A percentile compares a stretch with the other conserved stretches of the same genome.
Evolutionary conservation across 441 rosid genomes (phyloP).

Genomic region (Brassica hybrid): DNA sequence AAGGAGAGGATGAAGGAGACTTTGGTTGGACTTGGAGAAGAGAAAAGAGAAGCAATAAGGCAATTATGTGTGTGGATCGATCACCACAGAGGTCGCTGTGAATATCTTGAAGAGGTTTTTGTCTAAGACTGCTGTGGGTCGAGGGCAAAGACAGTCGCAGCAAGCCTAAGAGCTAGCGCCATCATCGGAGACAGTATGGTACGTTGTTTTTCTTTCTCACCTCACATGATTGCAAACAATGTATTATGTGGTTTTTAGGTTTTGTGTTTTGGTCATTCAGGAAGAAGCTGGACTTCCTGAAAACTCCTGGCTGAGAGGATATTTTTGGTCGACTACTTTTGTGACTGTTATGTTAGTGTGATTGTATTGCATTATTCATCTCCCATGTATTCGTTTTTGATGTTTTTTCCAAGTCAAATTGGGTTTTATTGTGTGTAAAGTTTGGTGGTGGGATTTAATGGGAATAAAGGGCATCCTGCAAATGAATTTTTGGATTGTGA

Average conservation of each 20-base stretch:
- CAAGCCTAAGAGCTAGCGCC: conserved; percentile 11
- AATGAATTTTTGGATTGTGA: neutral
- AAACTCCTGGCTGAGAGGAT: neutral
- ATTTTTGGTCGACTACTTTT: conserved; percentile 18
- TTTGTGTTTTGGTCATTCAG: conserved; percentile 12
- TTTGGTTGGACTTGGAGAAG: no score
- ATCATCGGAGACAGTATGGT: neutral
- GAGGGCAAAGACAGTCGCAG: conserved; percentile 55
- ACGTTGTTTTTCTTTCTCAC: conserved; percentile 13
- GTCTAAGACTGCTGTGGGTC: conserved; percentile 43
- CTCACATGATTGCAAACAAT: conserved; percentile 8
- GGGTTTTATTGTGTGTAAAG: conserved; percentile 21
- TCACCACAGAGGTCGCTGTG: no score
- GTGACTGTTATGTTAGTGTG: conserved; percentile 18
- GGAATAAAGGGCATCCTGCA: conserved; percentile 17
- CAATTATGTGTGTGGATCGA: no score
- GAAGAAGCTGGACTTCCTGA: neutral
- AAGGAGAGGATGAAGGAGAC: no score
- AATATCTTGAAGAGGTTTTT: conserved; percentile 65
- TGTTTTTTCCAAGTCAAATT: conserved; percentile 13
- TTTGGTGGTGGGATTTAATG: conserved; percentile 31
- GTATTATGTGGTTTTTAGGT: conserved; percentile 14
- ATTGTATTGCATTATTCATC: neutral
- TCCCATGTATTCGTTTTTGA: neutral
- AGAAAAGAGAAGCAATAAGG: no score